Evolutionary conservation across 2,329 filamentous ascomycete species (phyloP).

Genomic region (Penicillium sp.): DNA sequence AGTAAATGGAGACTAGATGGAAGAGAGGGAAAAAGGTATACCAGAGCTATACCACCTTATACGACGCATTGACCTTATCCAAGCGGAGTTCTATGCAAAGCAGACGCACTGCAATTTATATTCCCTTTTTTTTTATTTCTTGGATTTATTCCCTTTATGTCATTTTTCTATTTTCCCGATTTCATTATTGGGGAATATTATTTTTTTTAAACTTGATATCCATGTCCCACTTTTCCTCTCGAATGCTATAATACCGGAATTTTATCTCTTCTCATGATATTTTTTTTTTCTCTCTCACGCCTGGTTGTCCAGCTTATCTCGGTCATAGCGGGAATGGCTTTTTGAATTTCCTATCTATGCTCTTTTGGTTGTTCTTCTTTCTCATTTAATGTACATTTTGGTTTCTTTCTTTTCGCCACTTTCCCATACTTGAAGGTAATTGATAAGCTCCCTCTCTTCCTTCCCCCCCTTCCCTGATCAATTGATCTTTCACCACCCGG

Average conservation of each 20-base stretch:
- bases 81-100: slow-evolving; percentile 22
- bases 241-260: slow-evolving; percentile 7
- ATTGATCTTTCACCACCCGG: not conserved
- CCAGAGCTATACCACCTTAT: slow-evolving; percentile 7
- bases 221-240: slow-evolving; percentile 11
- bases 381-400: slow-evolving; percentile 5
- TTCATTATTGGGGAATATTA: slow-evolving; percentile 6
- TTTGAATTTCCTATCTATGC: not conserved
- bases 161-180: slow-evolving; percentile 5
- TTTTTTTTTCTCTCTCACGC: not conserved
- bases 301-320: slow-evolving; percentile 7
- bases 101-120: slow-evolving; percentile 18
- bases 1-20: not conserved
- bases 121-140: slow-evolving; percentile 10
- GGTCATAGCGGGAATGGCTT: slow-evolving; percentile 10
- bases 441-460: slow-evolving; percentile 4
- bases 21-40: not conserved
- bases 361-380: not conserved
- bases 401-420: slow-evolving; percentile 8
- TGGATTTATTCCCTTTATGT: slow-evolving; percentile 2
- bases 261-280: not conserved
- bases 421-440: slow-evolving; percentile 6
- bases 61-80: slow-evolving; percentile 25
- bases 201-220: slow-evolving; percentile 6
- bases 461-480: not conserved